Evolutionary conservation across 768 basidiomycete species (phyloP).

Genomic region (Agaricus sinodeliciosus): DNA sequence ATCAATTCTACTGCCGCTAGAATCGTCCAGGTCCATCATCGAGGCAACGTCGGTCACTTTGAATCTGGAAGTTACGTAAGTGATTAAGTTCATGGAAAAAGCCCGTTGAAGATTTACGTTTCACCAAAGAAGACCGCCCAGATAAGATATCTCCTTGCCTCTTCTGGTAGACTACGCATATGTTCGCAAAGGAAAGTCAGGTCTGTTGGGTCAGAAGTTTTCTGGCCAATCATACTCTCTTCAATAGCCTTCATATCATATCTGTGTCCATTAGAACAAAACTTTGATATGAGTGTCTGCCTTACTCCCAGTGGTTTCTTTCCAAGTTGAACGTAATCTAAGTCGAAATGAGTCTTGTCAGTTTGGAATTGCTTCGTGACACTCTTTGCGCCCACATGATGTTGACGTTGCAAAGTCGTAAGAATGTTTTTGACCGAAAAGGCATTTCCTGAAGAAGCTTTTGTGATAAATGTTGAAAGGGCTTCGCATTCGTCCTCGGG

Average conservation of each 20-base stretch:
- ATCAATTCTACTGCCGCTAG: slow-evolving; percentile 42
- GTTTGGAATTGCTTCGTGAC: background rate
- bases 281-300: slow-evolving; percentile 8
- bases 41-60: slow-evolving; percentile 67
- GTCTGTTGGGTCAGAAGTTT: slow-evolving; percentile 54
- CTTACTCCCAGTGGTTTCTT: slow-evolving; percentile 60
- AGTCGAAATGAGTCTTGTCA: background rate
- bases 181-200: slow-evolving; percentile 54
- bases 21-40: slow-evolving; percentile 71
- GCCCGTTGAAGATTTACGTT: slow-evolving; percentile 36
- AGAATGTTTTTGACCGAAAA: slow-evolving; percentile 64
- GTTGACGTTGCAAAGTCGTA: slow-evolving; percentile 55
- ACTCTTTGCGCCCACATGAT: slow-evolving; percentile 36
- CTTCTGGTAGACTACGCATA: slow-evolving; percentile 53
- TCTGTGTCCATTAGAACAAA: slow-evolving; percentile 22
- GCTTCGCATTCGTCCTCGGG: slow-evolving; percentile 46
- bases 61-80: slow-evolving; percentile 35
- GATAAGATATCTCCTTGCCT: slow-evolving; percentile 57
- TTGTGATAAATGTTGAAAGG: slow-evolving; percentile 49
- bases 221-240: slow-evolving; percentile 43
- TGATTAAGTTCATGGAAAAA: background rate
- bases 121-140: slow-evolving; percentile 75
- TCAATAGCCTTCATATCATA: slow-evolving; percentile 55
- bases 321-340: slow-evolving; percentile 66
- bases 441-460: slow-evolving; percentile 60